A percentile compares a stretch with the other conserved stretches of the same genome.
Evolutionary conservation across 2,329 filamentous ascomycete species (phyloP).

Genomic region (Ceratocystiopsis minuta): DNA sequence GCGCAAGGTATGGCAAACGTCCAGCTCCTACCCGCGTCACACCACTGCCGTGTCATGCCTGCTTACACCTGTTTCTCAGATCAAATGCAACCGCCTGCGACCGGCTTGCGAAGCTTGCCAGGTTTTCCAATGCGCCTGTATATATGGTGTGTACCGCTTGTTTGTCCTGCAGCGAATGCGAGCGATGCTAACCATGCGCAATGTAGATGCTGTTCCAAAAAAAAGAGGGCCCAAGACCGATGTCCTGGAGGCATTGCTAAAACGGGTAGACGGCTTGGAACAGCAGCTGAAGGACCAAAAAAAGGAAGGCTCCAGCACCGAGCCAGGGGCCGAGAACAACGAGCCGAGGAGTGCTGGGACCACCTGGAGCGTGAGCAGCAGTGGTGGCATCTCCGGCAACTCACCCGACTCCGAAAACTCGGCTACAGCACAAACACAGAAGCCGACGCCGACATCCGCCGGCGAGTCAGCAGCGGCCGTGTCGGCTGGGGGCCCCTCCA

Average conservation of each 20-base stretch:
- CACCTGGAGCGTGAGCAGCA: conserved; percentile 10
- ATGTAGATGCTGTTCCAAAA: conserved; percentile 66
- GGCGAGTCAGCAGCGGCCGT: not conserved
- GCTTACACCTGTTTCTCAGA: conserved; percentile 31
- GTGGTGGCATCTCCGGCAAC: conserved; percentile 1
- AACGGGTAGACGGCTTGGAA: conserved; percentile 71
- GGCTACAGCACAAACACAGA: not conserved
- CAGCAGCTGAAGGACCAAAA: conserved; percentile 53
- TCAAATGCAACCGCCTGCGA: conserved; percentile 76
- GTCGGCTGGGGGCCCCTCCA: no score
- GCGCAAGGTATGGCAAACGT: conserved; percentile 49
- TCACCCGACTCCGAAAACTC: not conserved
- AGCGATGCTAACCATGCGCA: no score
- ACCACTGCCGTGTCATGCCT: not conserved
- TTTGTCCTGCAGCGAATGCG: not conserved
- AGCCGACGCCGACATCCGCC: not conserved
- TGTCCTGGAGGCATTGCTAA: conserved; percentile 66
- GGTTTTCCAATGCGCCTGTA: conserved; percentile 72
- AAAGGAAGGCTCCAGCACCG: conserved; percentile 21
- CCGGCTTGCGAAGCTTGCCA: conserved; percentile 79
- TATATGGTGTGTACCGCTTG: conserved; percentile 49
- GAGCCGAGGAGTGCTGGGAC: conserved; percentile 9
- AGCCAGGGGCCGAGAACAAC: conserved; percentile 8
- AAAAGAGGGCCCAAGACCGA: conserved; percentile 84
- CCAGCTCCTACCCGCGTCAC: no score